These are phyloP conservation scores for Zalaria obscura DNA, from an alignment of 2,329 filamentous ascomycete species.

Conservation along the genomic window DNA sequence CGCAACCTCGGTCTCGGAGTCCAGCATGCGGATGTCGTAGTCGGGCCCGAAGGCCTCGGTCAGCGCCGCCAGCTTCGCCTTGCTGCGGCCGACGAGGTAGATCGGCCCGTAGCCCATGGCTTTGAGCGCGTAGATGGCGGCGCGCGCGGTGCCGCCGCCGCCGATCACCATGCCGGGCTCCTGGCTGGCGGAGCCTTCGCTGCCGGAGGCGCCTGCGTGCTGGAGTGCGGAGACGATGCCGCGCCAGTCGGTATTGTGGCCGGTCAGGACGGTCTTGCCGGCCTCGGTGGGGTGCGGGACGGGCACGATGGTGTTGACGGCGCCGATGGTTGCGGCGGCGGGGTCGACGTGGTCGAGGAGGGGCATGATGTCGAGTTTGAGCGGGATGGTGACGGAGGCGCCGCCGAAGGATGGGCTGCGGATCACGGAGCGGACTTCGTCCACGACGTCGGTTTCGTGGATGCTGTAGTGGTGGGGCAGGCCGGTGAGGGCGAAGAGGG, in stretches of 20 bases:
- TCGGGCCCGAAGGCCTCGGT: conserved; percentile 56
- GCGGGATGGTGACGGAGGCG: conserved; percentile 86
- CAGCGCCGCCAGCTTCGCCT: conserved; percentile 52
- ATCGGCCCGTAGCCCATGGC: conserved; percentile 73
- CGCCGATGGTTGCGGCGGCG: conserved; percentile 71
- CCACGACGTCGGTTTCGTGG: conserved; percentile 56
- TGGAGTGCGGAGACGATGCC: conserved; percentile 76
- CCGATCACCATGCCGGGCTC: conserved; percentile 64
- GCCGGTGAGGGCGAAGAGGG: conserved; percentile 60
- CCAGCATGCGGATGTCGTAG: conserved; percentile 57
- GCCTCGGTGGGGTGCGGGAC: conserved; percentile 20
- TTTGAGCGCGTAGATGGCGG: conserved; percentile 78
- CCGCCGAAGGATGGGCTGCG: conserved; percentile 67
- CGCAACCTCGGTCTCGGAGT: conserved; percentile 34
- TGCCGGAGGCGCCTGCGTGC: conserved; percentile 45
- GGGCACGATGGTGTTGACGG: conserved; percentile 88
- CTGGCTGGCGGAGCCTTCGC: conserved; percentile 8
- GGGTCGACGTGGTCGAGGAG: conserved; percentile 67
- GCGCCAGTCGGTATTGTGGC: conserved; percentile 91
- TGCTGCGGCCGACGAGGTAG: conserved; percentile 70
- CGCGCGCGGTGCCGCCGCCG: conserved; percentile 80
- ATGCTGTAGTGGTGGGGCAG: conserved; percentile 72
- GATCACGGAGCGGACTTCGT: conserved; percentile 51
- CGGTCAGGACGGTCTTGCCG: conserved; percentile 41
- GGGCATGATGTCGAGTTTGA: conserved; percentile 79